phyloP scores from a whole-genome alignment of 192 early-diverging fungal species.

The Pilobolus umbonatus region DNA sequence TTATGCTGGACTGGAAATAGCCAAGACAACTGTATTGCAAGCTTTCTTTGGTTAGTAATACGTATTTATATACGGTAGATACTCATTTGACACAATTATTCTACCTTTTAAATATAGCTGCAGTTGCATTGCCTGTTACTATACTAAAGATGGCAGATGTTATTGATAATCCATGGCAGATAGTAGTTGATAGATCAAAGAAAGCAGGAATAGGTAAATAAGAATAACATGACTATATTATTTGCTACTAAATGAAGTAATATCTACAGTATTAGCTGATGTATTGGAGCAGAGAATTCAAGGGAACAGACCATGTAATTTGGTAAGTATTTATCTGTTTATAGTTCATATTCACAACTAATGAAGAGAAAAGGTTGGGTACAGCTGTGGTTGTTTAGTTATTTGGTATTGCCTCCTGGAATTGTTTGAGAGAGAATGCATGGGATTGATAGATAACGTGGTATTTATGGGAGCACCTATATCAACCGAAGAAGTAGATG shows the following conservation, averaged over 20 bases:
- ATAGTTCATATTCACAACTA: neutral
- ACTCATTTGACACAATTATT: neutral
- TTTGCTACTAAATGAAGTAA: neutral
- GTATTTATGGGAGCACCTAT: slow-evolving; percentile 53
- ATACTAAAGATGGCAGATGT: slow-evolving; percentile 50
- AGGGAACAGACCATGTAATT: slow-evolving; percentile 47
- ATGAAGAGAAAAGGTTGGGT: slow-evolving; percentile 35
- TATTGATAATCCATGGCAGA: slow-evolving; percentile 58
- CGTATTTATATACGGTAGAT: neutral
- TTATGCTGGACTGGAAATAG: slow-evolving; percentile 43
- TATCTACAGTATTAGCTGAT: slow-evolving; percentile 46
- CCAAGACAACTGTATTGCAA: slow-evolving; percentile 46
- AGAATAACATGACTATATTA: neutral
- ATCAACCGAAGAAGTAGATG: slow-evolving; percentile 26
- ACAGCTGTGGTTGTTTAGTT: slow-evolving; percentile 51
- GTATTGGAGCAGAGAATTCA: slow-evolving; percentile 49
- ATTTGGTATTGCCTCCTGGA: slow-evolving; percentile 55
- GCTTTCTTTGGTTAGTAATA: slow-evolving; percentile 39
- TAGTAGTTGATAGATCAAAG: slow-evolving; percentile 46
- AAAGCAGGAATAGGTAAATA: slow-evolving; percentile 47
- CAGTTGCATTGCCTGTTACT: slow-evolving; percentile 44
- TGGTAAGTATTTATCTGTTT: slow-evolving; percentile 26
- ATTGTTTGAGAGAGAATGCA: slow-evolving; percentile 34
- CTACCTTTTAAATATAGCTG: slow-evolving; percentile 18
- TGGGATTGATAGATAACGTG: slow-evolving; percentile 48